Conservation (phyloP, 805 yeast genomes). For the Cyberlindnera saturnus region DNA sequence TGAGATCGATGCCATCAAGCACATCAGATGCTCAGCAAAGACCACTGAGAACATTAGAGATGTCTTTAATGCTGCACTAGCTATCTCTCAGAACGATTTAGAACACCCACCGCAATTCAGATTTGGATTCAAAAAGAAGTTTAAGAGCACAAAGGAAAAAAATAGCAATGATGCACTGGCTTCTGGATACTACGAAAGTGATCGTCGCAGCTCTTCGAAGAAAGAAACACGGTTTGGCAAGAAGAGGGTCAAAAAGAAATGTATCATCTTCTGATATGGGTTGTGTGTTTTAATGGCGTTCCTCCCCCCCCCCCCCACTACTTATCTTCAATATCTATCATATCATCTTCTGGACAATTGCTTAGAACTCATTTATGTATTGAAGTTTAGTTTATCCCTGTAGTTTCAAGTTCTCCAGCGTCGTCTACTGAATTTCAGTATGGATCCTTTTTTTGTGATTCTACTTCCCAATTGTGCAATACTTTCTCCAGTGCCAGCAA, state of each 20-base stretch:
- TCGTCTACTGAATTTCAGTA: too few relatives aligned
- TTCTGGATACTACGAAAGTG: constrained; percentile 13
- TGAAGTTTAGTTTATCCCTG: too few relatives aligned
- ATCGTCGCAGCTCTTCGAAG: neutral
- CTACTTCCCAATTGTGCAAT: too few relatives aligned
- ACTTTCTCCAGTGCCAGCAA: too few relatives aligned
- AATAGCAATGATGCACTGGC: constrained; percentile 11
- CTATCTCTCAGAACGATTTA: constrained; percentile 18
- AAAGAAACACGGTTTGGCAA: neutral
- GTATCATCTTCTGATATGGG: constrained; percentile 4
- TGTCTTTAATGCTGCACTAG: constrained; percentile 58
- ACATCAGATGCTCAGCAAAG: constrained; percentile 77
- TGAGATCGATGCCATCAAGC: constrained; percentile 62
- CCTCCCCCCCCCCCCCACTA: neutral
- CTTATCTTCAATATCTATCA: neutral
- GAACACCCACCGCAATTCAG: neutral
- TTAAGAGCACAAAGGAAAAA: constrained; percentile 1
- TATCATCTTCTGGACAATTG: too few relatives aligned
- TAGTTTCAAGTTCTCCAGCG: too few relatives aligned
- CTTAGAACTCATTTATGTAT: too few relatives aligned
- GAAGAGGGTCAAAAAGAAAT: constrained; percentile 7
- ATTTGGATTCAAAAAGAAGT: constrained; percentile 2
- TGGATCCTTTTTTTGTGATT: too few relatives aligned
- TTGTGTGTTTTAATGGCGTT: neutral
- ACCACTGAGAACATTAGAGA: constrained; percentile 57